Evolutionary conservation across 495 filamentous ascomycete species (phyloP), one percentile per base, ranked within the genome.

Genomic region (Aspergillus ellipticus): DNA sequence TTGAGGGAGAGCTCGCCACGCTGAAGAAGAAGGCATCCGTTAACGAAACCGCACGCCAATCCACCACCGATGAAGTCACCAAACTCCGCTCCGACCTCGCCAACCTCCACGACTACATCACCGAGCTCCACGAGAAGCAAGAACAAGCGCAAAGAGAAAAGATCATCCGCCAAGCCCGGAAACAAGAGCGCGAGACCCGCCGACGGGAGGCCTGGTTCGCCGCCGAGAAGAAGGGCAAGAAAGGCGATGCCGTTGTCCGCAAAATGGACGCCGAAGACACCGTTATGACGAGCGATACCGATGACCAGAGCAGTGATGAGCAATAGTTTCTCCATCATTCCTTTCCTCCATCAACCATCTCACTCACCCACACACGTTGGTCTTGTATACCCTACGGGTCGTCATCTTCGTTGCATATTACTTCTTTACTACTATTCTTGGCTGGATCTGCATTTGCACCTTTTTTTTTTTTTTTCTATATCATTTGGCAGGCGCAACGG

Each of bases 171-270:
- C 70, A 69, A 58, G 74, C 73, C 50, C 71, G 67, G 56, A 77
- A 74, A 51, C 73, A 77, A 50, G 72, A 70, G 28, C 73, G 66
- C 19, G 73, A 73, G 45, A 59, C 61, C 5, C 68, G 68, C 33
- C 65, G 63, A 33, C 68, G 75, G 37, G 67, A 77, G 60, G 74
- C 72, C 16, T 78, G 74, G 74, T 72, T 78, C 50, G 72, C 74
- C 15, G 74, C 72, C 6, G 75, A 77, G 60, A 77, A 75, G 53
- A 74, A 72, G 54, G 75, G 75, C 10, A 66, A 65, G 52, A 78
- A 72, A 55, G 75, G 75, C 0, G 75, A 78, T 59, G 63, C 64
- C 7, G 61, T 57, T 22, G 54, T 78, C 43, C 64, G 65, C 21
- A 68, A 69, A 53, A 70, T 74, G 69, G 69, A 74, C 19, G 57